Conservation (phyloP, 306 rosid genomes). For the Quercus rubra region DNA sequence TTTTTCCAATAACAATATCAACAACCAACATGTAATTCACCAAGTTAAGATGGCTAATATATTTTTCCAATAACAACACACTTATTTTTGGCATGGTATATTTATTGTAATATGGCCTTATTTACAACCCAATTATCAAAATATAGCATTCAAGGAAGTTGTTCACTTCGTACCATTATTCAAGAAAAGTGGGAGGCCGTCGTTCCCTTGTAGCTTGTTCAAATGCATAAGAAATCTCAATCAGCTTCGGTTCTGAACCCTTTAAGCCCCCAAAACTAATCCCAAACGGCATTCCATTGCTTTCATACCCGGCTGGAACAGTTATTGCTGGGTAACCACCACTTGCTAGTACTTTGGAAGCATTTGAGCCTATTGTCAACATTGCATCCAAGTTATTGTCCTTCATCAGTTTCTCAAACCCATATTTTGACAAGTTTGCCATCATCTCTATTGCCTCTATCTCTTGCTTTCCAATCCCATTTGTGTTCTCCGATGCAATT, state of each 20-base stretch:
- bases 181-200: slow-evolving; percentile 11
- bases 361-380: slow-evolving; percentile 31
- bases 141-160: too few relatives aligned
- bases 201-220: slow-evolving; percentile 40
- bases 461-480: slow-evolving; percentile 20
- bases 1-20: too few relatives aligned
- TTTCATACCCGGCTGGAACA: slow-evolving; percentile 39
- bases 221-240: slow-evolving; percentile 37
- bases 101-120: too few relatives aligned
- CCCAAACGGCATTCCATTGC: slow-evolving; percentile 37
- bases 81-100: too few relatives aligned
- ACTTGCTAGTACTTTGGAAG: slow-evolving; percentile 27
- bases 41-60: too few relatives aligned
- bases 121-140: too few relatives aligned
- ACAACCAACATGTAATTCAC: too few relatives aligned
- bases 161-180: not conserved
- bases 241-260: slow-evolving; percentile 38
- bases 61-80: too few relatives aligned
- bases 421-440: slow-evolving; percentile 20
- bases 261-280: slow-evolving; percentile 33
- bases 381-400: slow-evolving; percentile 29
- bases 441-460: slow-evolving; percentile 8
- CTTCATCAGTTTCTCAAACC: slow-evolving; percentile 35
- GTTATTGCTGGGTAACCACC: slow-evolving; percentile 45
- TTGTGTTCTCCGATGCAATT: slow-evolving; percentile 32